Base-by-base conservation (phyloP, 331 rosid species). In the Rhamnella rubrinervis region DNA sequence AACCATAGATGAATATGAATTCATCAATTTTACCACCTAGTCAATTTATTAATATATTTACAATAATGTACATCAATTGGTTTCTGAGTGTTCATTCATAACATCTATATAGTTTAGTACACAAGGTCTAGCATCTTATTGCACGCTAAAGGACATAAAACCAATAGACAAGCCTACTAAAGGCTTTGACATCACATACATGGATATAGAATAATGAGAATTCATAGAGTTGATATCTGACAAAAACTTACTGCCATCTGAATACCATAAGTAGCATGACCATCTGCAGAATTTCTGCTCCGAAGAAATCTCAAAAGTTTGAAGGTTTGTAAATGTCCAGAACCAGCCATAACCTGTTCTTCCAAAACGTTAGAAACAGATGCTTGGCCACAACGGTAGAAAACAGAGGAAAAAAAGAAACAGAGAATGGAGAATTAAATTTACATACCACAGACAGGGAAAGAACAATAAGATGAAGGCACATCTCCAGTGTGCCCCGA, bases 281-380 rank as follows among this genome's bases (percentile, higher is more conserved):
- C 98, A 71, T 93, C 98, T n/a, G 83, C 85, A 75, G 96, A 88
- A 81, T 87, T 91, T 80, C 98, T 88, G 82, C 89, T 87, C 70
- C 98, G 85, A 58, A 93, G 84, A 75, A 93, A 93, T 85, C 95
- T 88, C 85, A 93, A 77, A 57, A 93, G 73, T 49, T 85, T 90
- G 70, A 93, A 88, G 58, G 96, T 93, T 70, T 91, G 91, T 79
- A 93, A 77, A 87, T 93, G 96, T 77, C 98, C 98, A 75, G 98
- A 91, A 71, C 98, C 98, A 76, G 98, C 98, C 97, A 93, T 91
- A 70, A 93, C 95, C 98, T 93, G 87, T 55, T 40, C 69, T 67
- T 50, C 65, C 71, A 72, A 55, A 82, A 74, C 67, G 77, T 82
- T 68, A 77, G 72, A 65, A 70, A 68, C 55, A 23, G 25, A 64